A percentile compares a stretch with the other conserved stretches of the same genome.
phyloP scores from a whole-genome alignment of 1,284 basidiomycete genomes.

The Rhodotorula sp. region DNA sequence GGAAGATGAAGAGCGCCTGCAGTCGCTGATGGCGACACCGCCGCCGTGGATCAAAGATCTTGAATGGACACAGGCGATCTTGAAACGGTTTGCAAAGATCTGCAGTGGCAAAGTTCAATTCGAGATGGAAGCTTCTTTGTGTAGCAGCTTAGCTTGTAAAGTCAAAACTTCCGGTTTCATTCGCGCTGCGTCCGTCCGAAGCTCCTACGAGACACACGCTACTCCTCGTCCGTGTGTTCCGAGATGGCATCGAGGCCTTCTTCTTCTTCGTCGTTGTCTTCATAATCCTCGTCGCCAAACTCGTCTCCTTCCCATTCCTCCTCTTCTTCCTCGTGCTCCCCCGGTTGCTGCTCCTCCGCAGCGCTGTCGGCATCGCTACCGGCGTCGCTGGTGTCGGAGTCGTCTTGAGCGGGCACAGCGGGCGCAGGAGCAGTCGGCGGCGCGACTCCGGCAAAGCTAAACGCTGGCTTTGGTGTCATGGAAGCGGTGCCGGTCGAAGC shows the following conservation, averaged over 20 bases:
- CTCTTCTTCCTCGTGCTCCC: background rate
- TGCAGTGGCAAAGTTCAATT: too few relatives aligned
- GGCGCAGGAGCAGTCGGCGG: background rate
- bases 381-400: background rate
- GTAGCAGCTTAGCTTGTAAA: too few relatives aligned
- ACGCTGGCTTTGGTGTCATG: background rate
- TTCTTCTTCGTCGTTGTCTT: conserved; percentile 7
- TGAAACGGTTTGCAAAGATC: too few relatives aligned
- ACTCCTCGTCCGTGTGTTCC: conserved; percentile 2
- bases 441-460: conserved; percentile 5
- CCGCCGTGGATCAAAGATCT: too few relatives aligned
- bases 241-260: conserved; percentile 4
- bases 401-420: too few relatives aligned
- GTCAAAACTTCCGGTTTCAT: too few relatives aligned
- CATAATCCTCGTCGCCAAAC: conserved; percentile 2
- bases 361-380: background rate
- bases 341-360: background rate
- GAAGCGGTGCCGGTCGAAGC: background rate
- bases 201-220: background rate
- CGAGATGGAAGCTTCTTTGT: too few relatives aligned
- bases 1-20: too few relatives aligned
- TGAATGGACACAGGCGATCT: too few relatives aligned
- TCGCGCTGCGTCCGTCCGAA: too few relatives aligned
- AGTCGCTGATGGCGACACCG: too few relatives aligned
- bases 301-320: background rate